Evolutionary conservation across 208 protist species (phyloP), one percentile per base, ranked within the genome.

Genomic region (Trypanosoma rangeli): DNA sequence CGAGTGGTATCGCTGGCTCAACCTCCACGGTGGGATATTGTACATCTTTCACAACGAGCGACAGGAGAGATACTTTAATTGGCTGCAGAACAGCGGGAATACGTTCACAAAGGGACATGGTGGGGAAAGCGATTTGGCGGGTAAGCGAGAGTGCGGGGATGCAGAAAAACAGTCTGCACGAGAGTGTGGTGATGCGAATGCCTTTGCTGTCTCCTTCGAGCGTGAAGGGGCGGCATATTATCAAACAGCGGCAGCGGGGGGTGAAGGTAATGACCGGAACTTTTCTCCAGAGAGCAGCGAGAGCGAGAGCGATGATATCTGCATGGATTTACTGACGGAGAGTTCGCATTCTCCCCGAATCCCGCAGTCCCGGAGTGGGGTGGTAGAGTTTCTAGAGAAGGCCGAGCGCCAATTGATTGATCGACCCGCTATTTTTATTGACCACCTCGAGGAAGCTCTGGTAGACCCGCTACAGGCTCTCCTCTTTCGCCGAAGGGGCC

Each of bases 1-100:
- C 48, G 77, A 79, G 71, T 95, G 90, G 90, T 95, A 88, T 65
- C 78, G 73, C 29, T 95, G 90, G 90, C 76, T 95, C 16, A 57
- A 70, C 33, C 73, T 71, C 64, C 90, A 95, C 72, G 90, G 90
- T 52, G 90, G 90, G 13, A 88, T 80, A 55, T 74, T 87, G 13
- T 95, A 95, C 65, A 78, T 95, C 37, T 95, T 95, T 78, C 69
- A 80, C 60, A 92, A 73, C 61, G 85, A 93, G 63, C 55, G 55
- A 18, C 85, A 93, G 73, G 87, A 95, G 64, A 53, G 83, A n/a
- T 52, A 76, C 3, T 92, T 92, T 48, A 79, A 81, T 22, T 80
- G 61, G 53, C 55, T 94, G 37, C 89, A 94, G 71, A 60, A 63
- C 24, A 57, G 52, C 15, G 28, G 64, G 44, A 33, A 58, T 15